Evolutionary conservation across 768 basidiomycete genomes (phyloP), one percentile per base, ranked within the genome.

Genomic region (Leucogyrophana mollusca): DNA sequence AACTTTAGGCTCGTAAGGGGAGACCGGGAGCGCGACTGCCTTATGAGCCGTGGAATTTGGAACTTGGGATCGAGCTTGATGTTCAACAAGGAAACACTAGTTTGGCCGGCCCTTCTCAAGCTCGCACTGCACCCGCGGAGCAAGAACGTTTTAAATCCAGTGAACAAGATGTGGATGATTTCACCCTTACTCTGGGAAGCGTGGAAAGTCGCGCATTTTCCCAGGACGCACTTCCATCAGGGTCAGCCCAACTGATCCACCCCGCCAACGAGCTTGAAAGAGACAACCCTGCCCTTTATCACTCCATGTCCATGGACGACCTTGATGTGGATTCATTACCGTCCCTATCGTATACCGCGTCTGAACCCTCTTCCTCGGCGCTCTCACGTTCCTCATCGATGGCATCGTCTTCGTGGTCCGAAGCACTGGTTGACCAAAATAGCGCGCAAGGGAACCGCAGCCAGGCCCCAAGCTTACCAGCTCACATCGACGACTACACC

Each of bases 311-410:
- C n/a, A 47, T 34, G 9, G 53, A 61, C 37, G 56, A 58, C 52
- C 55, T 56, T 51, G 62, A 59, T 48, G 56, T 59, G 37, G 65
- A 62, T 38, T 62, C 69, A 8, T 55, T 69, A 46, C 69, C 65
- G 25, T 58, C 59, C 20, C 66, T 59, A 46, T 68, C 70, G 34
- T 60, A 52, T 35, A 59, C 62, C 33, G 46, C 58, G 45, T 64
- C 60, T 32, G 67, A 60, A 43, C 62, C 57, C 50, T 66, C 58
- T 49, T 67, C 59, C 9, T 59, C 61, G 55, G 61, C 71, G 4
- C 63, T 73, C 50, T 75, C 77, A 52, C 70, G 71, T 24, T 71
- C 77, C 9, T 56, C 71, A 4, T 78, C 77, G 4, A 52, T 57
- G 39, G 68, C 62, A 17, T 70, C 70, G 0, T 75, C 70, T 10